A percentile compares a stretch with the other conserved stretches of the same genome.
Conservation (phyloP, 2,329 filamentous ascomycete species). For the Alternaria sp. region DNA sequence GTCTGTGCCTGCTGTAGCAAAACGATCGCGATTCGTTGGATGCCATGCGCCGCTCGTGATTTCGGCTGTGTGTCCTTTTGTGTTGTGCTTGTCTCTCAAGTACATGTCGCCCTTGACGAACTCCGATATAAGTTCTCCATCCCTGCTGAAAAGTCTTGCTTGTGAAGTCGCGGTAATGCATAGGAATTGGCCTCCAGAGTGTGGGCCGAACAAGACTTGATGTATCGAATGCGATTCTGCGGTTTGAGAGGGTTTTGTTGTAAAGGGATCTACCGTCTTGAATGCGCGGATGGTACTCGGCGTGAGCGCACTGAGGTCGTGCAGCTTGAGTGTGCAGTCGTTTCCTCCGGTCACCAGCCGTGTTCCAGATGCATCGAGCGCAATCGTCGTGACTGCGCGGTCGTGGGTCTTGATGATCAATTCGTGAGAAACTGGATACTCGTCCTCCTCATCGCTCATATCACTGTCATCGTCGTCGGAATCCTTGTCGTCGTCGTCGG, state of each 20-base stretch:
- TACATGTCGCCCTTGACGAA: constrained; percentile 99
- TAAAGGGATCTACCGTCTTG: constrained; percentile 87
- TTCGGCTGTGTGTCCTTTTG: constrained; percentile 94
- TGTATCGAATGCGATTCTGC: constrained; percentile 89
- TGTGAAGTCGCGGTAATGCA: constrained; percentile 90
- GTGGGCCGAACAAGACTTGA: constrained; percentile 84
- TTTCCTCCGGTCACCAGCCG: constrained; percentile 89
- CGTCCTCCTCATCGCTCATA: constrained; percentile 76
- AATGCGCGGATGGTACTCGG: constrained; percentile 94
- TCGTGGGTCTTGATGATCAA: constrained; percentile 92
- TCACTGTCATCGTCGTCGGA: constrained; percentile 63
- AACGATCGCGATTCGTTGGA: constrained; percentile 82
- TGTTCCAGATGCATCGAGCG: constrained; percentile 84
- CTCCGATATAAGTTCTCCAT: constrained; percentile 84
- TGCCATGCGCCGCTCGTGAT: constrained; percentile 91
- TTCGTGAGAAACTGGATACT: constrained; percentile 92
- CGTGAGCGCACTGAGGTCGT: constrained; percentile 96
- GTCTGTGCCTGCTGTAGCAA: constrained; percentile 91
- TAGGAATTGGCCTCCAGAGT: constrained; percentile 80
- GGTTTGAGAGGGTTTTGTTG: constrained; percentile 72
- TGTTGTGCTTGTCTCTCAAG: constrained; percentile 94
- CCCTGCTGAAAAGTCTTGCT: constrained; percentile 85
- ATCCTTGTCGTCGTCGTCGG: constrained; percentile 43
- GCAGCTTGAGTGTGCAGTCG: constrained; percentile 89
- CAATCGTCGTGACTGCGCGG: constrained; percentile 81